These are phyloP conservation scores for Globisporangium emineosum DNA, from an alignment of 352 stramenopile genomes.

Conservation along the genomic window DNA sequence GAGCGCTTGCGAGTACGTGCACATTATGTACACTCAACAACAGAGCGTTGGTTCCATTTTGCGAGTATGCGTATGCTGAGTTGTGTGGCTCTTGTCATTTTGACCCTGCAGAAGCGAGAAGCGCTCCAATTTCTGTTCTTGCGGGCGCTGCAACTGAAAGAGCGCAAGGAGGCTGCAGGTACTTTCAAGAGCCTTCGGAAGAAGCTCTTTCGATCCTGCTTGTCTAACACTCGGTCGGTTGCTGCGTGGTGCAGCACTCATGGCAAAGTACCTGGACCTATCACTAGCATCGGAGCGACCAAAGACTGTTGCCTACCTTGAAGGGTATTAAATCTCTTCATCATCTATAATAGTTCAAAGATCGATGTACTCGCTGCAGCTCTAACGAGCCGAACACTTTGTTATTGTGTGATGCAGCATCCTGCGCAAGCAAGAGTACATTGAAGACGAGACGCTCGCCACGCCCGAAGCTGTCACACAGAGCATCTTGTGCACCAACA, in stretches of 20 bases:
- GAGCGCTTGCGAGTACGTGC: conserved; percentile 38
- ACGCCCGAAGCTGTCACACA: conserved; percentile 30
- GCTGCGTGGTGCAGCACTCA: conserved; percentile 22
- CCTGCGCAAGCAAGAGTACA: conserved; percentile 42
- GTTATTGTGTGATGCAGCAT: conserved; percentile 31
- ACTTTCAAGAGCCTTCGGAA: neutral
- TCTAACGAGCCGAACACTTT: neutral
- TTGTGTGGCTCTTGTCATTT: neutral
- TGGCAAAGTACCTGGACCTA: conserved; percentile 32
- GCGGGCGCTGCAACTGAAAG: conserved; percentile 29
- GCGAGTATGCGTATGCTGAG: neutral
- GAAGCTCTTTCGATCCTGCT: neutral
- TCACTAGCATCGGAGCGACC: conserved; percentile 24
- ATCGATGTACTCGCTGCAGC: neutral
- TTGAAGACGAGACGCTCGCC: conserved; percentile 34
- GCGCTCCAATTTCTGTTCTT: conserved; percentile 50
- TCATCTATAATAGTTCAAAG: too few relatives aligned
- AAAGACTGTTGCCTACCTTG: conserved; percentile 32
- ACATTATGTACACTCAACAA: neutral
- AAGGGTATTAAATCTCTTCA: conserved; percentile 33
- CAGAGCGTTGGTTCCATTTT: neutral
- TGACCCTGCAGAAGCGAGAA: conserved; percentile 21
- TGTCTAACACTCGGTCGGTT: neutral
- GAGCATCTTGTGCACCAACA: conserved; percentile 32
- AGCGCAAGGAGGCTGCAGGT: conserved; percentile 39